Evolutionary conservation across 768 basidiomycete species (phyloP).

Genomic region (Collybia sordida): DNA sequence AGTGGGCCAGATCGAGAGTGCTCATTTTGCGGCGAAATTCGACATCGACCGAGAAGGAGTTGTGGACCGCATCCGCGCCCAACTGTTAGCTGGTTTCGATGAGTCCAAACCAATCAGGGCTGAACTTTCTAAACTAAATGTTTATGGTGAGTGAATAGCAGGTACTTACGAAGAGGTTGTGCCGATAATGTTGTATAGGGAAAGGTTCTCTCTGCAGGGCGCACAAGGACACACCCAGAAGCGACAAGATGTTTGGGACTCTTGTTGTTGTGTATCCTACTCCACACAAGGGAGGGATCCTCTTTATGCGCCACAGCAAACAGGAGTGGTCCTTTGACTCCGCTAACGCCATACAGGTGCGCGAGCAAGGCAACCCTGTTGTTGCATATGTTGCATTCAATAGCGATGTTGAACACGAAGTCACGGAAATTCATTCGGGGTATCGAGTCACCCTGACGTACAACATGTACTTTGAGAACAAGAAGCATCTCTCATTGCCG

Average conservation of each 20-base stretch:
- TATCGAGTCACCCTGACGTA: conserved; percentile 41
- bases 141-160: conserved; percentile 27
- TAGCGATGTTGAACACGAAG: conserved; percentile 41
- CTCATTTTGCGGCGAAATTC: conserved; percentile 18
- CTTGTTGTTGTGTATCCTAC: conserved; percentile 49
- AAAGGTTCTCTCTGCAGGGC: conserved; percentile 46
- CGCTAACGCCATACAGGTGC: not conserved
- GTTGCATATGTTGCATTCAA: conserved; percentile 31
- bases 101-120: conserved; percentile 12
- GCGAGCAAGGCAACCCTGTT: conserved; percentile 16
- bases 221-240: conserved; percentile 47
- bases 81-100: conserved; percentile 15
- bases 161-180: no score
- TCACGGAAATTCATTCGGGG: conserved; percentile 31
- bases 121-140: conserved; percentile 35
- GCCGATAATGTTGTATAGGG: conserved; percentile 18
- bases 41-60: conserved; percentile 11
- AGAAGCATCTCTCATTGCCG: not conserved
- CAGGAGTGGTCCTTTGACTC: conserved; percentile 35
- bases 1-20: conserved; percentile 21
- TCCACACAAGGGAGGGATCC: conserved; percentile 43
- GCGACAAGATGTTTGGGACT: conserved; percentile 46
- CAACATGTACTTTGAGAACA: conserved; percentile 30
- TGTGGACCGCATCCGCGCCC: conserved; percentile 8
- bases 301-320: conserved; percentile 30